These are phyloP conservation scores for Diaporthe amygdali DNA, from an alignment of 2,329 filamentous ascomycete genomes.

Conservation along the genomic window DNA sequence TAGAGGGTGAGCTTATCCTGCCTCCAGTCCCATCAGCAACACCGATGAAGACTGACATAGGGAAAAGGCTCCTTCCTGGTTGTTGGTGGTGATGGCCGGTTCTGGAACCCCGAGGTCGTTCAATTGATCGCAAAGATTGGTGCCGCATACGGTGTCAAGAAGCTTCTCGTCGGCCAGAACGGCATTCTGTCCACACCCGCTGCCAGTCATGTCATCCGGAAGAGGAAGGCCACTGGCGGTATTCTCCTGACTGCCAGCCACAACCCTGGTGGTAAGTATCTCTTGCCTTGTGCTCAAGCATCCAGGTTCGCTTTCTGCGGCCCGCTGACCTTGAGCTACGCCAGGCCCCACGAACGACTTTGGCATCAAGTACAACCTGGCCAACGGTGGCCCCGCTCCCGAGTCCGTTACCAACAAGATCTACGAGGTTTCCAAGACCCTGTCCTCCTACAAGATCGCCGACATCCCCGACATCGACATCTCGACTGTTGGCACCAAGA, in stretches of 20 bases:
- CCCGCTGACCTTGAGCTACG: neutral
- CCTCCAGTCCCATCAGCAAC: conserved; percentile 2
- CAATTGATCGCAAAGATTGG: conserved; percentile 98
- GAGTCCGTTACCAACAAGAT: conserved; percentile 99
- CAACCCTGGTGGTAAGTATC: conserved; percentile 86
- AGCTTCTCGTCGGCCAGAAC: conserved; percentile 93
- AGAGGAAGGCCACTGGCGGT: conserved; percentile 92
- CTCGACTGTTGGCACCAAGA: conserved; percentile 79
- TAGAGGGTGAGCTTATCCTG: conserved; percentile 60
- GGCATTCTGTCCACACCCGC: conserved; percentile 97
- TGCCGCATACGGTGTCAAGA: conserved; percentile 97
- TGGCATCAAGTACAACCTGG: conserved; percentile 99
- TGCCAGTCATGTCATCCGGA: conserved; percentile 93
- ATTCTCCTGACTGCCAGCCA: conserved; percentile 97
- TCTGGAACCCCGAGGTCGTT: conserved; percentile 95
- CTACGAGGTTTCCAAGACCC: conserved; percentile 85
- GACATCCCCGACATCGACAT: conserved; percentile 89
- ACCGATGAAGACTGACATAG: neutral
- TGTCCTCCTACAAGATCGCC: conserved; percentile 91
- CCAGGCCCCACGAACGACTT: conserved; percentile 92
- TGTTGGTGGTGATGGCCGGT: conserved; percentile 96
- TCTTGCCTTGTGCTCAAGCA: neutral
- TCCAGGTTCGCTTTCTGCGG: neutral
- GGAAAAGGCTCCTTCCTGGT: conserved; percentile 76
- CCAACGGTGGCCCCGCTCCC: conserved; percentile 94